Evolutionary conservation across 1,284 basidiomycete genomes (phyloP), one percentile per base, ranked within the genome.

Genomic region (Rhodotorula sp.): DNA sequence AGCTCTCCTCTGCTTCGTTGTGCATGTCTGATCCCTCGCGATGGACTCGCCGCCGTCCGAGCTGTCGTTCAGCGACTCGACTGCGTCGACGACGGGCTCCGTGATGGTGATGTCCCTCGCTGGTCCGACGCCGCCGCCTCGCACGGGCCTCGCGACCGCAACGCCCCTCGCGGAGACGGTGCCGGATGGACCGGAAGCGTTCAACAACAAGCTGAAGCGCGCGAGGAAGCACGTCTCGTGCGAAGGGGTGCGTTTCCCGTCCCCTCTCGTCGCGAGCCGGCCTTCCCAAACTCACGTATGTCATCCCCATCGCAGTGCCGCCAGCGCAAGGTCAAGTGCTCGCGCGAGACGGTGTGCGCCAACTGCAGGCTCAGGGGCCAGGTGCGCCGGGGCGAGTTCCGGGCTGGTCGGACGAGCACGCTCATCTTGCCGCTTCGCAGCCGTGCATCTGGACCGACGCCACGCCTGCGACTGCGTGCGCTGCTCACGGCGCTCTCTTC

Each of bases 391-490:
- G 21, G 21, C 13, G 8, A 7, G 21, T n/a, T 23, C 49, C 52
- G 25, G 13, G 14, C 52, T 27, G 34, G 34, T 34, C 34, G 34
- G 34, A 34, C 34, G 34, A 34, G 34, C 34, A 34, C 25, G 13
- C 16, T 14, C 42, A 9, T 23, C 21, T 19, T 45, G 41, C 12
- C 12, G 7, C 13, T 16, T 3, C 17, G n/a, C 59, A 67, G 66
- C 27, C 54, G 13, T 67, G 66, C 66, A 12, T 67, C 48, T 67
- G 61, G 44, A 25, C 49, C 52, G 59, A 56, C 46, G 54, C 42
- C 16, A 25, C 21, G 7, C 50, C 52, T 0, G 25, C 46, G 7
- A 7, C 65, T 3, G 19, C 62, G 62, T 64, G 21, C 54, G 62
- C 21, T 19, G 17, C 42, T 46, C 25, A 23, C 52, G 4, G 16